phyloP scores from a whole-genome alignment of 305 asterid species.

The Fraxinus latifolia region DNA sequence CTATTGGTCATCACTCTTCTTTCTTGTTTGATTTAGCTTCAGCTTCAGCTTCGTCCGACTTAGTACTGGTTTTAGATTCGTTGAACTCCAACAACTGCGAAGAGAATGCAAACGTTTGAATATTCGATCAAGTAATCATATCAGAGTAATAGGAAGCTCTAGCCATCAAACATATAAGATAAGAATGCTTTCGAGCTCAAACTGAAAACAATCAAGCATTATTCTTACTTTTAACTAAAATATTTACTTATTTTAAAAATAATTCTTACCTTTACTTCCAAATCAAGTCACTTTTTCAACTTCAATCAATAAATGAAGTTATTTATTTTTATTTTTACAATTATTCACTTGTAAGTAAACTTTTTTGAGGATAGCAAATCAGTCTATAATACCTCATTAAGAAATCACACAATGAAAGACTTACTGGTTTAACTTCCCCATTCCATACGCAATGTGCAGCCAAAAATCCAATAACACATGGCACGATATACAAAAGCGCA shows the following conservation, averaged over 20 bases:
- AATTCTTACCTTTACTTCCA: background rate
- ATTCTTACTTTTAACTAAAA: background rate
- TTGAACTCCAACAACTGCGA: constrained; percentile 67
- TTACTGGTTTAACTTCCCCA: constrained; percentile 79
- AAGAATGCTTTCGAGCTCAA: background rate
- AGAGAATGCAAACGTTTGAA: background rate
- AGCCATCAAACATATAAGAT: background rate
- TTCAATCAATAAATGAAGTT: background rate
- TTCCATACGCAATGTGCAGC: constrained; percentile 84
- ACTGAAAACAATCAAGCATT: background rate
- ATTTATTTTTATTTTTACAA: background rate
- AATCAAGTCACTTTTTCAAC: background rate
- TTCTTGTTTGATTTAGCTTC: constrained; percentile 40
- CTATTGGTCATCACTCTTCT: constrained; percentile 35
- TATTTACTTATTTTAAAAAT: background rate
- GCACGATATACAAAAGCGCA: constrained; percentile 84
- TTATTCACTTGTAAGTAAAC: background rate
- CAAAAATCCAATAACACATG: constrained; percentile 79
- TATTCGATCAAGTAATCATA: background rate
- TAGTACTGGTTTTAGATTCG: constrained; percentile 36
- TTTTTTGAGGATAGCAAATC: background rate
- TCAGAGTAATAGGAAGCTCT: background rate
- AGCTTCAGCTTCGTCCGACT: constrained; percentile 21
- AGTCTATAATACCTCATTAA: background rate
- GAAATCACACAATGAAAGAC: constrained; percentile 18